Percentiles rank a stretch among this genome's conserved stretches.
These are phyloP conservation scores for Sedum album DNA, from an alignment of 164 flowering plant genomes.

Conservation along the genomic window DNA sequence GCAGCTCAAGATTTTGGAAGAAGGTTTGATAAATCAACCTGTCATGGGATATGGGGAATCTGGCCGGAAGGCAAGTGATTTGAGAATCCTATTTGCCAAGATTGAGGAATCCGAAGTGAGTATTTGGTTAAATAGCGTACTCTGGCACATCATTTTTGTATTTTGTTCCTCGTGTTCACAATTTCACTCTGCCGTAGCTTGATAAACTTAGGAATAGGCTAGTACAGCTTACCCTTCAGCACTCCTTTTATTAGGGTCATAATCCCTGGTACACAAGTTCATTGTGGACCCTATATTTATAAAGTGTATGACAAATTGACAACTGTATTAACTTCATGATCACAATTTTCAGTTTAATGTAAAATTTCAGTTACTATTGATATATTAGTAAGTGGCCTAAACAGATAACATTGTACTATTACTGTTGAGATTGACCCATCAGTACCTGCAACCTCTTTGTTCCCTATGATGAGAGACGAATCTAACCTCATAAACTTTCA, in stretches of 20 bases:
- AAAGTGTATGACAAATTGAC: too few species aligned
- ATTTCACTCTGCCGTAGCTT: too few species aligned
- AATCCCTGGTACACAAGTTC: too few species aligned
- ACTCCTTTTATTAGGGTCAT: too few species aligned
- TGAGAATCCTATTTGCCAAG: conserved; percentile 64
- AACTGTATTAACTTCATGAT: too few species aligned
- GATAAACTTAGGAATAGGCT: too few species aligned
- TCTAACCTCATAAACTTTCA: background rate
- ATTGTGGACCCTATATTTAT: too few species aligned
- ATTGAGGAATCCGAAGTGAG: conserved; percentile 97
- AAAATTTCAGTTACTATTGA: too few species aligned
- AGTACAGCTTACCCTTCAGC: too few species aligned
- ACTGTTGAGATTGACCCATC: background rate
- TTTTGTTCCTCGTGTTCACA: background rate
- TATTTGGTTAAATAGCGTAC: background rate
- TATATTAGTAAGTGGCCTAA: background rate
- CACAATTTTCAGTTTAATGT: too few species aligned
- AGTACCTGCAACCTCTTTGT: background rate
- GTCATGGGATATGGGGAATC: conserved; percentile 89
- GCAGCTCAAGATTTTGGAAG: conserved; percentile 89
- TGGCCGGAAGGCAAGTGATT: conserved; percentile 64
- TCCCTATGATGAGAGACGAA: background rate
- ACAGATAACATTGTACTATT: background rate
- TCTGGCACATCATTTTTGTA: background rate
- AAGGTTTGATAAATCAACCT: conserved; percentile 89